Evolutionary conservation across 1,284 basidiomycete species (phyloP).

Genomic region (Fomitopsis palustris): DNA sequence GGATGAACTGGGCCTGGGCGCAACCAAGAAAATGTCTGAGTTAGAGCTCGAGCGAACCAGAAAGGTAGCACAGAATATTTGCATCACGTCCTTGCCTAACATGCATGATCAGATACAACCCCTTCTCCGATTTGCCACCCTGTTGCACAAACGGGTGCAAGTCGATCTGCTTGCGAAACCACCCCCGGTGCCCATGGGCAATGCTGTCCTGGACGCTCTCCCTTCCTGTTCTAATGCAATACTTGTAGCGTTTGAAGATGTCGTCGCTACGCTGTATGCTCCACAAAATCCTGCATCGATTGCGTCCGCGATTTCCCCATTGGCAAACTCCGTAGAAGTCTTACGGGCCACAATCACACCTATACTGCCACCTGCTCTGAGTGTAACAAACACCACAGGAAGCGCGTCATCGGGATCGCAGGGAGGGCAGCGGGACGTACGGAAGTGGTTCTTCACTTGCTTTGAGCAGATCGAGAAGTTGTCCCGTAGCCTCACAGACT

Average conservation of each 20-base stretch:
- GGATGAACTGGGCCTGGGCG: constrained; percentile 51
- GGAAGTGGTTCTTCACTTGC: constrained; percentile 59
- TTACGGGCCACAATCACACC: constrained; percentile 30
- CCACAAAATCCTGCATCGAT: constrained; percentile 52
- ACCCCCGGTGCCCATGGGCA: constrained; percentile 22
- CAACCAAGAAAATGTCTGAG: constrained; percentile 26
- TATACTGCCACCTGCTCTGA: neutral
- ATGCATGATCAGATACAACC: constrained; percentile 44
- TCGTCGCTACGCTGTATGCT: constrained; percentile 58
- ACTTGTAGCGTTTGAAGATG: constrained; percentile 57
- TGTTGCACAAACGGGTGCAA: constrained; percentile 59
- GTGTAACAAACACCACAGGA: constrained; percentile 3
- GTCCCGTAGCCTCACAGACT: constrained; percentile 15
- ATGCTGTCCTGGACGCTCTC: constrained; percentile 44
- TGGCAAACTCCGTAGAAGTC: constrained; percentile 34
- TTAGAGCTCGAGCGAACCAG: constrained; percentile 25
- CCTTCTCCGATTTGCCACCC: constrained; percentile 54
- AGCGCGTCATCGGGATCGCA: constrained; percentile 20
- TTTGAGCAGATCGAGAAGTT: constrained; percentile 50
- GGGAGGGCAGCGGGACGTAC: constrained; percentile 18
- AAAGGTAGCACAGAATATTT: constrained; percentile 17
- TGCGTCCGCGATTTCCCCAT: constrained; percentile 32
- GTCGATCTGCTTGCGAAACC: constrained; percentile 40
- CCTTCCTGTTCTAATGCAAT: constrained; percentile 42
- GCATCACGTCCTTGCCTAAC: neutral